Conservation (phyloP, 2,329 filamentous ascomycete species). For the Colletotrichum cuscutae region DNA sequence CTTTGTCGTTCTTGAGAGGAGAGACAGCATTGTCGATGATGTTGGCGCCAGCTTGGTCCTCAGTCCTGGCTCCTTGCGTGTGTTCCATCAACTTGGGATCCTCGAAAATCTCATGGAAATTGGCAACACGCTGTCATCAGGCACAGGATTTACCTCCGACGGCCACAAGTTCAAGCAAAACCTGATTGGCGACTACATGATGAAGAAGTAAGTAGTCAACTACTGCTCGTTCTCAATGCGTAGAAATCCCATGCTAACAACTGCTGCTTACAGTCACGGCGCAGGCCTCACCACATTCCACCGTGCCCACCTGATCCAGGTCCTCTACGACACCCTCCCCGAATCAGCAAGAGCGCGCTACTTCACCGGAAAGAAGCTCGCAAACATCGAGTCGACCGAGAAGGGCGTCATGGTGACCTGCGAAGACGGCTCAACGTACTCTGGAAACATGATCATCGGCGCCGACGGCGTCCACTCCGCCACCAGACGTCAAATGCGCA, state of each 20-base stretch:
- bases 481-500: constrained; percentile 46
- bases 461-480: constrained; percentile 56
- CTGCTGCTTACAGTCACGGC: constrained; percentile 40
- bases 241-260: not conserved
- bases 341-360: constrained; percentile 41
- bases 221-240: not conserved
- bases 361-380: constrained; percentile 40
- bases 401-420: constrained; percentile 43
- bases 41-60: constrained; percentile 43
- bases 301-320: constrained; percentile 46
- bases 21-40: constrained; percentile 39
- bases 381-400: constrained; percentile 35
- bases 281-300: constrained; percentile 43
- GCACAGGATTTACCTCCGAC: constrained; percentile 12
- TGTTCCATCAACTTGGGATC: constrained; percentile 46
- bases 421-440: constrained; percentile 45
- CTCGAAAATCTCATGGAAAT: constrained; percentile 22
- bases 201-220: not conserved
- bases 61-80: constrained; percentile 40
- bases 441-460: constrained; percentile 50
- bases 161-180: constrained; percentile 14
- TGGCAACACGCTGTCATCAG: constrained; percentile 1
- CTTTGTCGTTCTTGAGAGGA: constrained; percentile 46
- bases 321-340: constrained; percentile 44
- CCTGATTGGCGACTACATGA: not conserved